Conservation (phyloP, 805 yeast genomes). For the Zygotorulaspora florentina region DNA sequence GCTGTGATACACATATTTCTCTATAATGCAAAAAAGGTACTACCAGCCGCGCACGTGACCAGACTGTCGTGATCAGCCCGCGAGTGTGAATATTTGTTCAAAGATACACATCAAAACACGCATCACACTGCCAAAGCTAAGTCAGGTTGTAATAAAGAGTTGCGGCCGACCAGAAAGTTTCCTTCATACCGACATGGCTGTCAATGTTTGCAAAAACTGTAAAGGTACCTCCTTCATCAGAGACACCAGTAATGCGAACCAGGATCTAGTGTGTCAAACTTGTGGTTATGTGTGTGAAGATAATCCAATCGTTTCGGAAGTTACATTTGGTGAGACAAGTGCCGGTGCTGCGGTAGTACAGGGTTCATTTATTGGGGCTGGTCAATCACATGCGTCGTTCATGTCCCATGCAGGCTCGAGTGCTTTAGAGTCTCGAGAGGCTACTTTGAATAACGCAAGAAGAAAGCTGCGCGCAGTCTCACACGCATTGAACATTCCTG, state of each 20-base stretch:
- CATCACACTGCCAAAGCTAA: no score
- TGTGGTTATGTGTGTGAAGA: constrained; percentile 92
- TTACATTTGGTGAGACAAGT: constrained; percentile 87
- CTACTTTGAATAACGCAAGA: constrained; percentile 80
- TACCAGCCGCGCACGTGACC: no score
- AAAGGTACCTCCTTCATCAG: constrained; percentile 50
- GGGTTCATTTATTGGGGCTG: constrained; percentile 89
- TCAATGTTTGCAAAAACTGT: constrained; percentile 43
- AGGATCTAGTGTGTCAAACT: constrained; percentile 69
- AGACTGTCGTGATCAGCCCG: no score
- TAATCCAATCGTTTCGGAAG: constrained; percentile 92
- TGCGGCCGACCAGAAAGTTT: no score
- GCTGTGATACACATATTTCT: no score
- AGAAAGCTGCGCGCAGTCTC: constrained; percentile 78
- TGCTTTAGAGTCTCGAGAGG: constrained; percentile 83
- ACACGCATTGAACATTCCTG: constrained; percentile 71
- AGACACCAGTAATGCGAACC: constrained; percentile 55
- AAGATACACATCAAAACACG: no score
- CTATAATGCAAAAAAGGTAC: no score
- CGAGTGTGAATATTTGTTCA: no score
- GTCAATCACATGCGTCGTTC: constrained; percentile 69
- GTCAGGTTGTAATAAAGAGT: no score
- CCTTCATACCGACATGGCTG: constrained; percentile 1
- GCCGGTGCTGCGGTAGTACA: constrained; percentile 95
- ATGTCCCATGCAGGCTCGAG: constrained; percentile 54